Conservation (phyloP, 305 asterid species). For the Solanum hybrid region DNA sequence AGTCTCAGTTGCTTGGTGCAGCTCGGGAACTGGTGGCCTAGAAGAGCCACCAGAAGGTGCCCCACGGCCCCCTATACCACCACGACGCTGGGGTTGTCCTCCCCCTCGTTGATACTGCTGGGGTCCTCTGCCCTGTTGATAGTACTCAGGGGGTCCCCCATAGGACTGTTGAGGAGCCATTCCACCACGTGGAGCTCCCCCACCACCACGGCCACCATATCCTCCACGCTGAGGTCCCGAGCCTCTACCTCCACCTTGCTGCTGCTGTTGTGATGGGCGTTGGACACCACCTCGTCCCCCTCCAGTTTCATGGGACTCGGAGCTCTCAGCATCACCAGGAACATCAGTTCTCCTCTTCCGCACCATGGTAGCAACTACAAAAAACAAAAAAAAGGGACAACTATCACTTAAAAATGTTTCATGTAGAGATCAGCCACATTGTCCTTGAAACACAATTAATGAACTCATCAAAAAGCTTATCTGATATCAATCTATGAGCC, state of each 20-base stretch:
- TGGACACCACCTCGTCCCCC: slow-evolving; percentile 49
- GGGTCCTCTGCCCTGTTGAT: slow-evolving; percentile 29
- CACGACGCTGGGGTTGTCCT: slow-evolving; percentile 39
- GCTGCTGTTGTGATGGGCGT: slow-evolving; percentile 48
- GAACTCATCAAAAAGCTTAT: neutral
- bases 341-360: slow-evolving; percentile 64
- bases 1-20: slow-evolving; percentile 85
- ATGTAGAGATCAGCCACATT: neutral
- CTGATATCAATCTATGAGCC: neutral
- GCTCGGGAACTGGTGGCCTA: slow-evolving; percentile 81
- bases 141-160: slow-evolving; percentile 32
- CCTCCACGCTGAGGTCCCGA: slow-evolving; percentile 66
- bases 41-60: slow-evolving; percentile 61
- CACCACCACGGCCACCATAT: slow-evolving; percentile 51
- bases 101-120: slow-evolving; percentile 56
- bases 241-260: slow-evolving; percentile 61
- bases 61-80: slow-evolving; percentile 52
- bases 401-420: neutral
- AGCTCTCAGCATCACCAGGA: slow-evolving; percentile 51
- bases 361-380: slow-evolving; percentile 47
- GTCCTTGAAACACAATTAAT: neutral
- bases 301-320: slow-evolving; percentile 49
- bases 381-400: neutral
- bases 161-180: slow-evolving; percentile 46
- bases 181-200: slow-evolving; percentile 40